A percentile compares a stretch with the other conserved stretches of the same genome.
Evolutionary conservation across 2,329 filamentous ascomycete genomes (phyloP).

Genomic region (Paracorniculantispora psalliotae): DNA sequence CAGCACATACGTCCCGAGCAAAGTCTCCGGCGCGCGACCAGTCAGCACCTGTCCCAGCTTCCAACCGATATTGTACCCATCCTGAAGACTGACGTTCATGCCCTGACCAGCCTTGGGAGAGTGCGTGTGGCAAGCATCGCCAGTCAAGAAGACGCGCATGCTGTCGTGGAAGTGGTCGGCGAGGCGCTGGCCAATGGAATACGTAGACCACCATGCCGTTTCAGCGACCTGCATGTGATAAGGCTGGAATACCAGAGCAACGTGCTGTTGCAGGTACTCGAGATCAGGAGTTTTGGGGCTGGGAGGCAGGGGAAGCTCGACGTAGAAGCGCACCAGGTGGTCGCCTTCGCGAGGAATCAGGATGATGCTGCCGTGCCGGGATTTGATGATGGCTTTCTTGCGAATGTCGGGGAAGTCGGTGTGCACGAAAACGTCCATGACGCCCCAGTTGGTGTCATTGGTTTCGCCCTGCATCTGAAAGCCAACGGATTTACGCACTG

Average conservation of each 20-base stretch:
- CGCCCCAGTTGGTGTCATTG: slow-evolving; percentile 52
- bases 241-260: slow-evolving; percentile 42
- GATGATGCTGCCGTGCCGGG: slow-evolving; percentile 49
- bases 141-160: slow-evolving; percentile 60
- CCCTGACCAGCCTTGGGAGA: slow-evolving; percentile 60
- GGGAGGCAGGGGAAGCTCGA: slow-evolving; percentile 39
- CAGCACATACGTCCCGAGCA: slow-evolving; percentile 42
- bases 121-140: slow-evolving; percentile 56
- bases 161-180: slow-evolving; percentile 47
- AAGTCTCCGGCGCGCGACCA: slow-evolving; percentile 30
- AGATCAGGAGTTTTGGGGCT: slow-evolving; percentile 31
- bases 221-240: slow-evolving; percentile 50
- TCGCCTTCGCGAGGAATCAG: slow-evolving; percentile 59
- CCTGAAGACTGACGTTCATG: slow-evolving; percentile 67
- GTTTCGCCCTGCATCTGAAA: slow-evolving; percentile 57
- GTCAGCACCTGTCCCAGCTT: slow-evolving; percentile 41
- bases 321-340: slow-evolving; percentile 53
- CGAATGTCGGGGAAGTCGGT: slow-evolving; percentile 61
- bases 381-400: slow-evolving; percentile 50
- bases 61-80: slow-evolving; percentile 53
- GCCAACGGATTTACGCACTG: slow-evolving; percentile 44
- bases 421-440: slow-evolving; percentile 50
- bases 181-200: slow-evolving; percentile 59
- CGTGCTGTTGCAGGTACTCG: not conserved
- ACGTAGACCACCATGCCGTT: slow-evolving; percentile 60